These are phyloP conservation scores for Byssoonygena ceratinophila DNA, from an alignment of 2,329 filamentous ascomycete species.

Conservation along the genomic window DNA sequence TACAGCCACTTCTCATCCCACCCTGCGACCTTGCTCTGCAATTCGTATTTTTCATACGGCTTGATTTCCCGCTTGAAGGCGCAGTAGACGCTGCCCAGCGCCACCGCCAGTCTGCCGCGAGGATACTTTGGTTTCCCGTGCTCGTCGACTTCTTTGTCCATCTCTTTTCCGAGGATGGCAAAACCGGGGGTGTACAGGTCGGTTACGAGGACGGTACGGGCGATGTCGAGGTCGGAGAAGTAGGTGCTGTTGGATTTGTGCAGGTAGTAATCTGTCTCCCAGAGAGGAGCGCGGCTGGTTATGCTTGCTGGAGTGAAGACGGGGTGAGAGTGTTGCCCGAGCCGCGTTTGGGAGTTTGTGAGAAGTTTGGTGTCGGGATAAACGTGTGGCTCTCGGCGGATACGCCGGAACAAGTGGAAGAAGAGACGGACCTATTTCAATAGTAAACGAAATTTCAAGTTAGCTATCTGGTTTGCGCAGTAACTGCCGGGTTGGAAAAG, in stretches of 20 bases:
- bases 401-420: slow-evolving; percentile 47
- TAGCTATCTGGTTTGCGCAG: no score
- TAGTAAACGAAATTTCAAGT: neutral
- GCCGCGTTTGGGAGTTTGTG: slow-evolving; percentile 19
- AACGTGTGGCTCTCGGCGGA: slow-evolving; percentile 41
- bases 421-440: slow-evolving; percentile 46
- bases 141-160: slow-evolving; percentile 40
- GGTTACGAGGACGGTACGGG: slow-evolving; percentile 68
- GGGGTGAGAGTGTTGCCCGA: slow-evolving; percentile 40
- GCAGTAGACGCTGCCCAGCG: slow-evolving; percentile 63
- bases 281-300: slow-evolving; percentile 54
- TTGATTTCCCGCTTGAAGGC: slow-evolving; percentile 64
- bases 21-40: slow-evolving; percentile 58
- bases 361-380: slow-evolving; percentile 35
- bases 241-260: slow-evolving; percentile 80
- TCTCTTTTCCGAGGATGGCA: slow-evolving; percentile 41
- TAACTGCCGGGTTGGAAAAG: neutral
- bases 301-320: slow-evolving; percentile 65
- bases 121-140: slow-evolving; percentile 40
- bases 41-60: slow-evolving; percentile 58
- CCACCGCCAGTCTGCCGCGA: slow-evolving; percentile 44
- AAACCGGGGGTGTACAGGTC: slow-evolving; percentile 54
- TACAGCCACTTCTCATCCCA: slow-evolving; percentile 82
- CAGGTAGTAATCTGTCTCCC: slow-evolving; percentile 78
- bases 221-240: slow-evolving; percentile 75